A percentile compares a stretch with the other conserved stretches of the same genome.
phyloP scores from a whole-genome alignment of 2,329 filamentous ascomycete species.

The Ophiocordyceps camponoti-saundersi region DNA sequence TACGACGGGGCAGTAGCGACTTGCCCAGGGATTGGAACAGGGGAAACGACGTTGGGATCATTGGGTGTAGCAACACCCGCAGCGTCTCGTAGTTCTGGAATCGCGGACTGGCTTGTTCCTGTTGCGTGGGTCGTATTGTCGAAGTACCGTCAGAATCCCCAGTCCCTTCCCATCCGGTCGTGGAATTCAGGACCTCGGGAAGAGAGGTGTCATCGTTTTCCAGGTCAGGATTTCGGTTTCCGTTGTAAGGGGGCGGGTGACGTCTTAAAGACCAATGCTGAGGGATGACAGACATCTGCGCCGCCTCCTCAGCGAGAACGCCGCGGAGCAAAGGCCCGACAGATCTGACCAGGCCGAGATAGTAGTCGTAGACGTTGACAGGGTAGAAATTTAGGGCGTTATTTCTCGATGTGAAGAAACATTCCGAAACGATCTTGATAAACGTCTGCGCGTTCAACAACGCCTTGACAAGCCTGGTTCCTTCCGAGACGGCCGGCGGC shows the following conservation, averaged over 20 bases:
- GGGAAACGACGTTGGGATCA: constrained; percentile 64
- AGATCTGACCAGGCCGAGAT: constrained; percentile 53
- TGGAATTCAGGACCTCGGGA: constrained; percentile 13
- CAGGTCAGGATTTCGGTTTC: constrained; percentile 6
- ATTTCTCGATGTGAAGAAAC: constrained; percentile 54
- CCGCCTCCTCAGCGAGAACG: constrained; percentile 71
- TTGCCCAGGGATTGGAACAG: constrained; percentile 80
- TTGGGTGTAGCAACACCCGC: constrained; percentile 58
- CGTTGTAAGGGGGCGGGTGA: constrained; percentile 10
- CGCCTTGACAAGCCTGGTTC: constrained; percentile 65
- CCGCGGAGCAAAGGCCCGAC: constrained; percentile 65
- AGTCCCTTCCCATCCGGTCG: constrained; percentile 11
- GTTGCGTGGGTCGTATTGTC: constrained; percentile 18
- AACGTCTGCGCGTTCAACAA: constrained; percentile 63
- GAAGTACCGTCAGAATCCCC: constrained; percentile 7
- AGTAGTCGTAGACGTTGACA: constrained; percentile 75
- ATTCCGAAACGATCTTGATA: constrained; percentile 55
- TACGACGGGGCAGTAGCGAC: constrained; percentile 55
- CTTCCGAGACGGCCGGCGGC: constrained; percentile 32
- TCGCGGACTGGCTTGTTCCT: constrained; percentile 24
- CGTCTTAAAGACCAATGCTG: constrained; percentile 38
- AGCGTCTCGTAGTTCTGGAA: constrained; percentile 64
- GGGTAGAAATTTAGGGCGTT: constrained; percentile 49
- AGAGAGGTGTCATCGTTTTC: constrained; percentile 14
- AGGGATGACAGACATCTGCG: constrained; percentile 57